Percentiles rank a stretch among this genome's conserved stretches.
Conservation (phyloP, 2,329 filamentous ascomycete species). For the Colletotrichum australisinense region DNA sequence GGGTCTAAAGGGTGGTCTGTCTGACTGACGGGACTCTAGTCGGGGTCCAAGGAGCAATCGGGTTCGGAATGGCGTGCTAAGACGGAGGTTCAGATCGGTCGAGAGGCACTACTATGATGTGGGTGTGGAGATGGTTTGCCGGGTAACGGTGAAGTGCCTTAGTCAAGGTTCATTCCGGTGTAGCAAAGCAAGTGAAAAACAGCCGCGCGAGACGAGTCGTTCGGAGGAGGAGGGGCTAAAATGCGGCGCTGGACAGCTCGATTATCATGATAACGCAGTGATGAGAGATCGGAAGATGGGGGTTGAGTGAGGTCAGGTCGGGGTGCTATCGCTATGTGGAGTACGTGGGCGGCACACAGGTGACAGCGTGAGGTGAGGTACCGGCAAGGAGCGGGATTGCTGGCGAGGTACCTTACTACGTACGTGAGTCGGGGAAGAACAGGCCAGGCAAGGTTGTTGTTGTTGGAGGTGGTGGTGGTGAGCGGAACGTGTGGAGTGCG, state of each 20-base stretch:
- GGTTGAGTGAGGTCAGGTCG: conserved; percentile 28
- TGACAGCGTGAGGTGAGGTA: conserved; percentile 3
- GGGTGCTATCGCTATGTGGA: conserved; percentile 30
- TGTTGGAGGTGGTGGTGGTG: not conserved
- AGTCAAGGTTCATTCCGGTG: conserved; percentile 22
- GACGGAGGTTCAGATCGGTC: conserved; percentile 13
- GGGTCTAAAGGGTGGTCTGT: conserved; percentile 1
- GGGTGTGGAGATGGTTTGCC: conserved; percentile 5
- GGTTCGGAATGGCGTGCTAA: conserved; percentile 28
- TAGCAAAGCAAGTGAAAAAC: not conserved
- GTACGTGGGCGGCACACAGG: conserved; percentile 14
- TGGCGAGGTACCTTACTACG: conserved; percentile 19
- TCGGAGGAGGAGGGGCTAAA: conserved; percentile 6
- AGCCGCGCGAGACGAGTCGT: conserved; percentile 10
- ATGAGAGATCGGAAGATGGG: conserved; percentile 29
- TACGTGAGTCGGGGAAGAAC: not conserved
- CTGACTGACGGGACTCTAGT: conserved; percentile 8
- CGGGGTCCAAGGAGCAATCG: conserved; percentile 21
- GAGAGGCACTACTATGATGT: conserved; percentile 27
- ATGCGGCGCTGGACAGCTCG: conserved; percentile 20
- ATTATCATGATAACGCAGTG: conserved; percentile 33
- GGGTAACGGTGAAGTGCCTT: not conserved
- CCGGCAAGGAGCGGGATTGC: conserved; percentile 11
- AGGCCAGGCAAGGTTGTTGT: not conserved
- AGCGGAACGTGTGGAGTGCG: conserved; percentile 21